A percentile compares a stretch with the other conserved stretches of the same genome.
These are phyloP conservation scores for Cercis canadensis DNA, from an alignment of 306 rosid genomes.

Conservation along the genomic window DNA sequence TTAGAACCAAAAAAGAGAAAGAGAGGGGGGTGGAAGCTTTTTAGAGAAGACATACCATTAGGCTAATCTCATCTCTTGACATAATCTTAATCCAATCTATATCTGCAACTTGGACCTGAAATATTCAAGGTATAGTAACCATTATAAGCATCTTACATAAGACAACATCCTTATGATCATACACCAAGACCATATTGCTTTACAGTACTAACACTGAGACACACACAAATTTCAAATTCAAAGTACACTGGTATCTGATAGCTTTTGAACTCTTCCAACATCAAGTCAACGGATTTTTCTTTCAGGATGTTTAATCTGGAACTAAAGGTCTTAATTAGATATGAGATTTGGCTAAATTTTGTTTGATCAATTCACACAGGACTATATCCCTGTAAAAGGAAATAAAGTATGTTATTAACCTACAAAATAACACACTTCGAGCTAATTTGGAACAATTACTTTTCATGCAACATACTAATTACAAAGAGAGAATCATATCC, in stretches of 20 bases:
- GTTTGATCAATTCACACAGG: too few relatives aligned
- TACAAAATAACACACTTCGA: too few relatives aligned
- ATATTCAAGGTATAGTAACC: constrained; percentile 18
- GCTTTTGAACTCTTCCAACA: constrained; percentile 14
- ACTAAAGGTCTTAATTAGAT: too few relatives aligned
- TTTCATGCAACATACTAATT: too few relatives aligned
- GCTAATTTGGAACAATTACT: too few relatives aligned
- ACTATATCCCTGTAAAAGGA: too few relatives aligned
- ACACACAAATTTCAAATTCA: constrained; percentile 15
- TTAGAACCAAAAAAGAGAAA: constrained; percentile 22
- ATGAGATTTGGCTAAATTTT: too few relatives aligned
- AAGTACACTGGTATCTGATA: constrained; percentile 15
- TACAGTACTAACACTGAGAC: constrained; percentile 18
- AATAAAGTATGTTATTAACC: too few relatives aligned
- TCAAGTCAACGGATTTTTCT: neutral
- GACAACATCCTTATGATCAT: constrained; percentile 24
- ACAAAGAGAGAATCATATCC: too few relatives aligned
- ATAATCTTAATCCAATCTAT: constrained; percentile 83
- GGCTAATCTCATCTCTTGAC: constrained; percentile 75
- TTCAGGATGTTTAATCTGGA: constrained; percentile 5
- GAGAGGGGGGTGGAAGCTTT: neutral
- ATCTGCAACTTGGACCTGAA: constrained; percentile 93
- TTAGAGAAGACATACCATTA: constrained; percentile 64
- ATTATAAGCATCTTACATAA: constrained; percentile 23
- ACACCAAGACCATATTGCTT: constrained; percentile 17